Evolutionary conservation across 495 filamentous ascomycete genomes (phyloP).

Genomic region (Recurvomyces mirabilis): DNA sequence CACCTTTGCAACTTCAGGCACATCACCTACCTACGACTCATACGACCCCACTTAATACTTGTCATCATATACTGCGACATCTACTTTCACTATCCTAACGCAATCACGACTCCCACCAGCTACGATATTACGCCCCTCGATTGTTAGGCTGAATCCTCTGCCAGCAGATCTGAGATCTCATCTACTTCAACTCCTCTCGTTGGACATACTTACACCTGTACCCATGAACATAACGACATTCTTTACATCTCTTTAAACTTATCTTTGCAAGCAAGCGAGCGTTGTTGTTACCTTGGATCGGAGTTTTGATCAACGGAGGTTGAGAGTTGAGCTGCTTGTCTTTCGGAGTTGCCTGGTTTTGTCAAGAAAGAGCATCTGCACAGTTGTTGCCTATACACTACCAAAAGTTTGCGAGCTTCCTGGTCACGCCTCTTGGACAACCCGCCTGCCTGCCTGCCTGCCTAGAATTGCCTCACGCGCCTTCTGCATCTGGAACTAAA

Average conservation of each 20-base stretch:
- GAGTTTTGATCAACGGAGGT: not conserved
- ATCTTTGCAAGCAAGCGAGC: slow-evolving; percentile 11
- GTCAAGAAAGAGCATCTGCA: not conserved
- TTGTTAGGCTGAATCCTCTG: not conserved
- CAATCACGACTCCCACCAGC: not conserved
- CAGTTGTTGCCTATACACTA: slow-evolving; percentile 1
- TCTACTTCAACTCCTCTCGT: slow-evolving; percentile 3
- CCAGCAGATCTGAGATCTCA: not conserved
- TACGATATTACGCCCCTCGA: not conserved
- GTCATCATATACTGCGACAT: not conserved
- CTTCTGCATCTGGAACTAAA: slow-evolving; percentile 1
- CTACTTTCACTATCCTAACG: not conserved
- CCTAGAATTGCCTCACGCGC: not conserved
- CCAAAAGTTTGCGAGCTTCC: slow-evolving; percentile 11
- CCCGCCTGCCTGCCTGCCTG: slow-evolving; percentile 2
- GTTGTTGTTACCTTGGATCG: slow-evolving; percentile 13
- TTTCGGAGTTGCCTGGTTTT: slow-evolving; percentile 5
- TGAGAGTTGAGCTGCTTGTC: not conserved
- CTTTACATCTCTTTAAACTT: slow-evolving; percentile 7
- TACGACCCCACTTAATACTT: not conserved
- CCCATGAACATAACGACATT: slow-evolving; percentile 18
- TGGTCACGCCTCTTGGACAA: too few species aligned
- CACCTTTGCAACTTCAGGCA: slow-evolving; percentile 7
- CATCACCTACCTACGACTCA: not conserved
- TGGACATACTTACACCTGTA: slow-evolving; percentile 7